Base-by-base conservation (phyloP, 2,329 filamentous ascomycete genomes). In the Penicillium hesseltinei region DNA sequence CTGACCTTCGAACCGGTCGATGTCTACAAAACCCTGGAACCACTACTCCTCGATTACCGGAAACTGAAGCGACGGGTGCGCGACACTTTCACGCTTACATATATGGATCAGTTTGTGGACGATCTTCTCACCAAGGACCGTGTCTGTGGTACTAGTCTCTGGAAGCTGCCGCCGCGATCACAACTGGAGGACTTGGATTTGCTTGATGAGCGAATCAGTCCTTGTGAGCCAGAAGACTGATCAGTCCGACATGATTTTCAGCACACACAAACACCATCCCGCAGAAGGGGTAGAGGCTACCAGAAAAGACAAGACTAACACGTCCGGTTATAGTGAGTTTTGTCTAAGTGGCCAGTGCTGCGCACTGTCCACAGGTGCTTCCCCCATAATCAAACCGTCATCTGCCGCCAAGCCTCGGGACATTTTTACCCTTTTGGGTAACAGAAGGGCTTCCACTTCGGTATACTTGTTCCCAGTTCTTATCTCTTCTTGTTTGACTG, bases 31-130 rank as follows among this genome's bases (percentile, higher is more conserved):
- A 84, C 85, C 17, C 79, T 99, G 43, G 94, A 99, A 78, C 91
- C 91, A 29, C 87, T 90, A 56, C 78, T 99, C 50, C 84, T 85
- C 60, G 94, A 99, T 71, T 83, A 84, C 63, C 81, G 94, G 65
- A 99, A 97, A 77, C 71, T 99, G 74, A 86, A 89, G 73, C 80
- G 91, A 59, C 84, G 89, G 66, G 88, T 87, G 15, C 85, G 91
- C 62, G 84, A 86, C 29, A 89, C 90, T 1, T 92, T 90, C 62
- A 81, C 79, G 13, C 73, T 99, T 66, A 94, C 91, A 3, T 89
- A 84, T 69, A 81, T 99, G 75, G 94, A 99, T 74, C 88, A 93
- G 66, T 97, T 99, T 73, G 86, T 97, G 54, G 94, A 99, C 73
- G 92, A 97, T 60, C 77, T 99, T 63, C 79, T 99, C 61, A 89